phyloP scores from a whole-genome alignment of 495 filamentous ascomycete species.

The Wilcoxina mikolae region DNA sequence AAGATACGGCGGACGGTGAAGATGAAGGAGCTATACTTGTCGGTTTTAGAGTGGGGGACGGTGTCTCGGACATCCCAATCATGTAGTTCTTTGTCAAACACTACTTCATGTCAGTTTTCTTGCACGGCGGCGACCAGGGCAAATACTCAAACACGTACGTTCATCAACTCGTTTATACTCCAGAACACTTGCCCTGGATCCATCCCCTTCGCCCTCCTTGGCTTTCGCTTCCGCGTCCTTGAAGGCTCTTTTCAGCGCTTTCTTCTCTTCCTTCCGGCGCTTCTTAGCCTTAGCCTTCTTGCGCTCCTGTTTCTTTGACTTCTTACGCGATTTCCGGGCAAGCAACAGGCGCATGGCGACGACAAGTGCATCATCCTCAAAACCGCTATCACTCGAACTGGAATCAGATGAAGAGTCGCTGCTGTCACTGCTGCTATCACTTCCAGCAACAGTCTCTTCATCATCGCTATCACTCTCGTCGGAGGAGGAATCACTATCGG shows the following conservation, averaged over 20 bases:
- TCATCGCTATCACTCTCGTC: conserved; percentile 20
- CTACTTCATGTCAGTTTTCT: background rate
- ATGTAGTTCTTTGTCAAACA: conserved; percentile 25
- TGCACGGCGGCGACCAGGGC: background rate
- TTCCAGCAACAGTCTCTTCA: conserved; percentile 20
- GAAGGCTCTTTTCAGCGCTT: conserved; percentile 16
- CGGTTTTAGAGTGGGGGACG: conserved; percentile 18
- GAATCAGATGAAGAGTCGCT: conserved; percentile 28
- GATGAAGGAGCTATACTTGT: conserved; percentile 26
- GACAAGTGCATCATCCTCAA: conserved; percentile 27
- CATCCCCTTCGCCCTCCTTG: conserved; percentile 8
- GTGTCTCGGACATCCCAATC: conserved; percentile 18
- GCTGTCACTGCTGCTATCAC: conserved; percentile 15
- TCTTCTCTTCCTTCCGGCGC: conserved; percentile 30
- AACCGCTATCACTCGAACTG: conserved; percentile 32
- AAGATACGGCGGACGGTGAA: conserved; percentile 23
- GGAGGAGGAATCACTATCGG: conserved; percentile 7
- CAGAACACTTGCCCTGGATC: conserved; percentile 18
- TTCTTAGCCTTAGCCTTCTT: conserved; percentile 35
- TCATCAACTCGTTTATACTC: conserved; percentile 27
- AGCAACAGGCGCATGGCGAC: conserved; percentile 19
- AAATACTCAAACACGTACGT: background rate
- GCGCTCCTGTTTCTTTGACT: conserved; percentile 25
- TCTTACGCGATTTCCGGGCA: conserved; percentile 24
- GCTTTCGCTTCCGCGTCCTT: conserved; percentile 26